Evolutionary conservation across 768 basidiomycete genomes (phyloP).

Genomic region (Boletus speciosus): DNA sequence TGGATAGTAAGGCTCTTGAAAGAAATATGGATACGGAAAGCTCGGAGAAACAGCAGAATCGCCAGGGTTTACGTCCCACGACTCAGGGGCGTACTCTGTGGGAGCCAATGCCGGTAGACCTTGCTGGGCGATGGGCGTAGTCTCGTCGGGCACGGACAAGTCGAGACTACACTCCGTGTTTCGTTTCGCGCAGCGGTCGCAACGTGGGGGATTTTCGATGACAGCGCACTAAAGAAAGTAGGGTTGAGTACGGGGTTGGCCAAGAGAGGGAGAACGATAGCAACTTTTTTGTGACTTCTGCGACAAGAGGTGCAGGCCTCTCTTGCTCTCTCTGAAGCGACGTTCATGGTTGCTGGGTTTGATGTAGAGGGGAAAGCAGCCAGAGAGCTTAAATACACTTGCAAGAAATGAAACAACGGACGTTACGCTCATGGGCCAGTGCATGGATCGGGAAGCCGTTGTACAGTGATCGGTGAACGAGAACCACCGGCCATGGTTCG

Average conservation of each 20-base stretch:
- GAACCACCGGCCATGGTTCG: neutral
- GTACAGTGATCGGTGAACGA: slow-evolving; percentile 5
- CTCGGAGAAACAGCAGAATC: neutral
- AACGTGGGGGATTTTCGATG: slow-evolving; percentile 9
- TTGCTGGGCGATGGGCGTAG: slow-evolving; percentile 3
- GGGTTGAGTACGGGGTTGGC: neutral
- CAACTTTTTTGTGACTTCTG: slow-evolving; percentile 25
- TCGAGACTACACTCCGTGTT: slow-evolving; percentile 9
- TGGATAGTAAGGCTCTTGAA: slow-evolving; percentile 2
- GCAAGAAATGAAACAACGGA: slow-evolving; percentile 8
- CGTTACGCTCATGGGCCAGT: slow-evolving; percentile 1
- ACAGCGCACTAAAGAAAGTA: slow-evolving; percentile 15
- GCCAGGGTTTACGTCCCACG: slow-evolving; percentile 7
- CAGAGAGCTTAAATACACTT: slow-evolving; percentile 20
- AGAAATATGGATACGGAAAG: neutral
- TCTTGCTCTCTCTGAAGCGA: slow-evolving; percentile 20
- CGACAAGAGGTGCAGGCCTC: slow-evolving; percentile 26
- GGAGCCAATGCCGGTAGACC: neutral
- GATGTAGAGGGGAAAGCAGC: neutral
- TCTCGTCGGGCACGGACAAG: slow-evolving; percentile 9
- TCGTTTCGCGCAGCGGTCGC: slow-evolving; percentile 17
- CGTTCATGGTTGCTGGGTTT: slow-evolving; percentile 18
- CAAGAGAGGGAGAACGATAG: neutral
- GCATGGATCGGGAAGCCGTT: slow-evolving; percentile 10
- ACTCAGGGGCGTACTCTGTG: neutral